Evolutionary conservation across 2,329 filamentous ascomycete species (phyloP).

Genomic region (Aspergillus tamarii): DNA sequence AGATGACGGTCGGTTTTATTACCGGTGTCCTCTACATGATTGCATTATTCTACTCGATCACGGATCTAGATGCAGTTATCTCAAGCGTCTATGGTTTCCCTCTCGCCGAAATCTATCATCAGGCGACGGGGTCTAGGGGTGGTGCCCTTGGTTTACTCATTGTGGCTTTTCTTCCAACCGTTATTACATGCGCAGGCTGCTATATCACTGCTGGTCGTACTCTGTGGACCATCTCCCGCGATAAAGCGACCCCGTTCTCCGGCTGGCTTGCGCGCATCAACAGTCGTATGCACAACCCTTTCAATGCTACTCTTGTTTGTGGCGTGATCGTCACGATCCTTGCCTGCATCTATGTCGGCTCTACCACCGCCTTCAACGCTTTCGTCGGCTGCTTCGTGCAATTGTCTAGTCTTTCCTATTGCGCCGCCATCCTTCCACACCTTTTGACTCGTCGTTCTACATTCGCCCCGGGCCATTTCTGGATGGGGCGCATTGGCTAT

Average conservation of each 20-base stretch:
- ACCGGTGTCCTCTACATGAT: constrained; percentile 54
- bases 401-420: constrained; percentile 59
- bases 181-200: constrained; percentile 56
- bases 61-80: constrained; percentile 34
- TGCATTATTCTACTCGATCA: constrained; percentile 56
- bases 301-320: constrained; percentile 62
- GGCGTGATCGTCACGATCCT: constrained; percentile 56
- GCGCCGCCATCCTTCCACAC: constrained; percentile 56
- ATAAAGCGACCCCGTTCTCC: constrained; percentile 63
- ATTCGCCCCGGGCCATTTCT: constrained; percentile 58
- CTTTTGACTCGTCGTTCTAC: constrained; percentile 55
- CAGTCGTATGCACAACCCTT: constrained; percentile 59
- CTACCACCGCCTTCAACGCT: constrained; percentile 58
- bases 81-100: constrained; percentile 45
- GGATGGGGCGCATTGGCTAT: constrained; percentile 56
- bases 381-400: constrained; percentile 63
- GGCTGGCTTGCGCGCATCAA: constrained; percentile 58
- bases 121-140: constrained; percentile 52
- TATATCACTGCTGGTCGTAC: constrained; percentile 66
- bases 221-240: constrained; percentile 62
- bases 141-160: constrained; percentile 62
- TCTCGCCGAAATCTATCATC: constrained; percentile 52
- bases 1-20: constrained; percentile 53
- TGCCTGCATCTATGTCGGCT: constrained; percentile 61
- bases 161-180: constrained; percentile 59